Conservation (phyloP, 768 basidiomycete genomes). For the Podaxis pistillaris region DNA sequence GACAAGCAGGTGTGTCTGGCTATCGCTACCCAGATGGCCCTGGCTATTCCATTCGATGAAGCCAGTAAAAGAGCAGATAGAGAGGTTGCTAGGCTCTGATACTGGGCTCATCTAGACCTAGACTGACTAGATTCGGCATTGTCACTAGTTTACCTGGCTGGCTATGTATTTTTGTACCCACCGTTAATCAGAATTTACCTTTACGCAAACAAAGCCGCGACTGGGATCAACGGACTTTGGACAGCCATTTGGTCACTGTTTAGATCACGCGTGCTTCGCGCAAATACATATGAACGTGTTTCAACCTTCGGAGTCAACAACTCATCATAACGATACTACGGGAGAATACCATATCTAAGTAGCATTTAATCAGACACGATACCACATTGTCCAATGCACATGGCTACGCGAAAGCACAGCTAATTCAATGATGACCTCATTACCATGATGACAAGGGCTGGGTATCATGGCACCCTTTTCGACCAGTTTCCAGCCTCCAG, state of each 20-base stretch:
- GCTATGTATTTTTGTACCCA: not conserved
- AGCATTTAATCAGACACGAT: not conserved
- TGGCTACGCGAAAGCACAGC: not conserved
- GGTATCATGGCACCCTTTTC: not conserved
- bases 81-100: conserved; percentile 22
- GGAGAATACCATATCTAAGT: not conserved
- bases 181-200: not conserved
- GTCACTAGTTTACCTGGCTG: not conserved
- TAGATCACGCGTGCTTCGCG: too few relatives aligned
- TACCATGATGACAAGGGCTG: not conserved
- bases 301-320: not conserved
- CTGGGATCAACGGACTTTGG: not conserved
- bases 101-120: not conserved
- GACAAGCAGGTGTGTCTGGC: conserved; percentile 64
- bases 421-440: not conserved
- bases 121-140: not conserved
- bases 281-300: not conserved
- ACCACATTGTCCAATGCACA: not conserved
- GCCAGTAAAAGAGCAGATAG: conserved; percentile 30
- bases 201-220: not conserved
- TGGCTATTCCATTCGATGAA: conserved; percentile 43
- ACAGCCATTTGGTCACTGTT: not conserved
- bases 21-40: conserved; percentile 59
- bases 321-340: not conserved
- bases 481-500: not conserved